phyloP scores from a whole-genome alignment of 2,329 filamentous ascomycete species.

The Diaporthe destruens region DNA sequence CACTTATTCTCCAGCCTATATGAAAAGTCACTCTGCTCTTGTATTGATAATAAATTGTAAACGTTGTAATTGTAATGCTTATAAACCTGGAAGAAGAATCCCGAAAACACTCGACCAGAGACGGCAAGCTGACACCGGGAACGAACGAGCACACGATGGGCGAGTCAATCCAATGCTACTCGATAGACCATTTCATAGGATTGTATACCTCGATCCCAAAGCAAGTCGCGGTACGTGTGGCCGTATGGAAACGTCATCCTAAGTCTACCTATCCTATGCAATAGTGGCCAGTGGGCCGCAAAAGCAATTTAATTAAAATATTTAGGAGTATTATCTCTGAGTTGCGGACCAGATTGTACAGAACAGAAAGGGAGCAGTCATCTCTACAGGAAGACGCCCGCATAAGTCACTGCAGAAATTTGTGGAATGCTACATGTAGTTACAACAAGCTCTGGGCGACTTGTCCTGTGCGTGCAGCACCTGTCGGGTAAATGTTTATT shows the following conservation, averaged over 20 bases:
- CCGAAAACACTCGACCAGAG: no score
- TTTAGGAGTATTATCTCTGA: background rate
- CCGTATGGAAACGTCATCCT: background rate
- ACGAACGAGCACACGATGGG: no score
- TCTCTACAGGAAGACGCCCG: no score
- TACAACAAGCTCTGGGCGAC: background rate
- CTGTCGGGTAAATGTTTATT: background rate
- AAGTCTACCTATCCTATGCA: background rate
- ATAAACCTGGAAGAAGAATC: no score
- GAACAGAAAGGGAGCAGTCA: no score
- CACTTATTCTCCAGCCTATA: background rate
- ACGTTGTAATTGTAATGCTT: no score
- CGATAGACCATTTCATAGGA: no score
- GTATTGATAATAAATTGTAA: no score
- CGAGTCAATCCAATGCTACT: background rate
- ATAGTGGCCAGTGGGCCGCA: background rate
- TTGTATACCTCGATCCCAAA: background rate
- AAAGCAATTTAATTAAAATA: background rate
- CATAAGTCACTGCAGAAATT: conserved; percentile 9
- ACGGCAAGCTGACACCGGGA: no score
- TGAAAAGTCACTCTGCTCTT: background rate
- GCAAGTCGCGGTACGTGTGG: background rate
- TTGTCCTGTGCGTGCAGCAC: no score
- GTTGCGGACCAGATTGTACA: no score
- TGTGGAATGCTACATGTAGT: background rate